A percentile compares a stretch with the other conserved stretches of the same genome.
Conservation (phyloP, 108 stramenopile species). For the Halocafeteria seosinensis region DNA sequence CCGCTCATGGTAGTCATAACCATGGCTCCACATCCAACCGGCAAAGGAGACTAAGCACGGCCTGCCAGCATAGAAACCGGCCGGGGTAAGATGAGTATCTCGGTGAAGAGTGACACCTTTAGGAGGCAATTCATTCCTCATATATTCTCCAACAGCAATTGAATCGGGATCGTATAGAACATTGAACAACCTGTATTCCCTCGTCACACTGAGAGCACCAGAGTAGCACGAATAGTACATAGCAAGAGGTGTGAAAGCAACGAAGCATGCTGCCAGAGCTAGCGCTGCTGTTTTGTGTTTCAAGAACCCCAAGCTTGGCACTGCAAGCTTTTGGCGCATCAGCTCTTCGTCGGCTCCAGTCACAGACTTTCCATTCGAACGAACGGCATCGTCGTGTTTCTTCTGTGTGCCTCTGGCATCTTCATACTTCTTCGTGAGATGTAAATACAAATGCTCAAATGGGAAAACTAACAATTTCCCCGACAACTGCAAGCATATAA, state of each 20-base stretch:
- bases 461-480: background rate
- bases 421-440: background rate
- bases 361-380: no score
- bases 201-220: background rate
- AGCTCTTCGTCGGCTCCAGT: background rate
- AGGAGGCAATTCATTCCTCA: background rate
- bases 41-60: background rate
- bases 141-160: background rate
- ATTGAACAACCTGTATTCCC: background rate
- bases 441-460: background rate
- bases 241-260: background rate
- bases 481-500: background rate
- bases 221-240: background rate
- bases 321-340: background rate
- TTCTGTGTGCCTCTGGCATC: background rate
- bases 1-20: constrained; percentile 3
- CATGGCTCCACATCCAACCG: constrained; percentile 2
- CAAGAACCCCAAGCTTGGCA: background rate
- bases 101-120: background rate
- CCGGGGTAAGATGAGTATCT: background rate
- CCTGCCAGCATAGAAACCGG: background rate
- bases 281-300: background rate
- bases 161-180: background rate
- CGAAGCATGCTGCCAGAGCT: background rate
- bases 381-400: background rate